phyloP scores from a whole-genome alignment of 1,284 basidiomycete species.

The Puccinia horiana region DNA sequence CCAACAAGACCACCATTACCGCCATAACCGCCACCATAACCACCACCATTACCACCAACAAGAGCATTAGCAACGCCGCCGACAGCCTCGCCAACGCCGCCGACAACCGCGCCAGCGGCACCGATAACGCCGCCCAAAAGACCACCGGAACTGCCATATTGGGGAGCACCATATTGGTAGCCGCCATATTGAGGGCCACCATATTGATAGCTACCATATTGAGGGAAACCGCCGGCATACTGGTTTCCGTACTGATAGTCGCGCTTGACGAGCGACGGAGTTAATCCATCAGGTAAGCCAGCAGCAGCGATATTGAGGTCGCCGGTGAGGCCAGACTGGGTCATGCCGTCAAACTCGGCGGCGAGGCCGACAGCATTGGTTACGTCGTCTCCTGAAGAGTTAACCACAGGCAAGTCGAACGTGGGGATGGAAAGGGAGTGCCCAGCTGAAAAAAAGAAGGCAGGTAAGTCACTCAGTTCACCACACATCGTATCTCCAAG shows the following conservation, averaged over 20 bases:
- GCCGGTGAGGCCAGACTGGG: background rate
- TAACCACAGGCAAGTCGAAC: background rate
- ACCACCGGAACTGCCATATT: background rate
- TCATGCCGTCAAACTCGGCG: background rate
- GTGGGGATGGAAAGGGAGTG: background rate
- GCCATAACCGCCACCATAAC: no score
- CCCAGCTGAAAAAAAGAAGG: background rate
- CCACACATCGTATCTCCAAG: background rate
- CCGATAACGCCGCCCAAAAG: background rate
- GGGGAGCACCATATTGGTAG: no score
- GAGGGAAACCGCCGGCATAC: background rate
- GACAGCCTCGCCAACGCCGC: no score
- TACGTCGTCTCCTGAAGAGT: background rate
- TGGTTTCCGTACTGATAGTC: conserved; percentile 7
- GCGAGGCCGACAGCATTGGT: background rate
- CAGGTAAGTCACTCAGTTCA: background rate
- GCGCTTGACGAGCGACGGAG: conserved; percentile 1
- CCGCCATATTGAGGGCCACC: background rate
- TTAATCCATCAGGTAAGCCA: background rate
- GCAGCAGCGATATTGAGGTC: background rate
- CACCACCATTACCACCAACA: no score
- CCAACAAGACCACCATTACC: no score
- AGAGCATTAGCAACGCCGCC: no score
- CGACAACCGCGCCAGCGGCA: no score
- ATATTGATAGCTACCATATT: background rate